Evolutionary conservation across 176 grass and related monocot species (phyloP).

Genomic region (Zea mays): Zm-B73-REFERENCE-NAM-5.0 NC_050101.1:111305501-111306000

Average conservation of each 20-base stretch:
- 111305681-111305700: constrained; percentile 32
- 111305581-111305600: constrained; percentile 42
- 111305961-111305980: constrained; percentile 58
- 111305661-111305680: constrained; percentile 50
- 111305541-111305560: constrained; percentile 86
- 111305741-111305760: constrained; percentile 51
- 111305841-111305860: constrained; percentile 64
- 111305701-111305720: constrained; percentile 57
- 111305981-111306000: constrained; percentile 55
- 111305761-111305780: constrained; percentile 51
- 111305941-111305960: constrained; percentile 72
- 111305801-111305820: constrained; percentile 82
- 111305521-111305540: constrained; percentile 75
- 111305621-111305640: constrained; percentile 87
- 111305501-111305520: constrained; percentile 84
- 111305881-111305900: constrained; percentile 86
- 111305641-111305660: constrained; percentile 75
- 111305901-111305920: constrained; percentile 74
- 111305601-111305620: constrained; percentile 64
- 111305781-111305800: constrained; percentile 51
- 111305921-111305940: constrained; percentile 86
- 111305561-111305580: constrained; percentile 72
- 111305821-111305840: constrained; percentile 84
- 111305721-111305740: constrained; percentile 82
- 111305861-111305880: constrained; percentile 69